Evolutionary conservation across 2,329 filamentous ascomycete genomes (phyloP).

Genomic region (Aspergillus flavus): DNA sequence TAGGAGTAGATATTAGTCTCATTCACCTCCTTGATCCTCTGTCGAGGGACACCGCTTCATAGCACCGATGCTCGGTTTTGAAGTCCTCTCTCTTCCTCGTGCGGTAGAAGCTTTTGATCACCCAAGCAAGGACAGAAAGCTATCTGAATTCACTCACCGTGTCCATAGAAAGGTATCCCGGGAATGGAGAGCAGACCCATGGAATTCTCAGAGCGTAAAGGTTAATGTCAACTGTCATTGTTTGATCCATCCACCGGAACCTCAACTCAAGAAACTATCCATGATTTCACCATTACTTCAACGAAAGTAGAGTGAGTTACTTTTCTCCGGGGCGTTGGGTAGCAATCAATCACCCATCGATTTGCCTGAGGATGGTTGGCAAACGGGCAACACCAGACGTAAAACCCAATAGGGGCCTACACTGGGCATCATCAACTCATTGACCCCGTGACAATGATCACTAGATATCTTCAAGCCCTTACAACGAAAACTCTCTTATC

Average conservation of each 20-base stretch:
- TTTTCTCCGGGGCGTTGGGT: neutral
- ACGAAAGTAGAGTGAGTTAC: neutral
- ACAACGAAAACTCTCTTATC: neutral
- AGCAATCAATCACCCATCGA: neutral
- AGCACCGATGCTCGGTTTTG: neutral
- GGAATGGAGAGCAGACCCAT: neutral
- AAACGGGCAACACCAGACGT: neutral
- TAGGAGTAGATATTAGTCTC: neutral
- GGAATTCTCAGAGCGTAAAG: neutral
- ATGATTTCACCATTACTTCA: constrained; percentile 5
- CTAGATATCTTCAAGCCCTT: neutral
- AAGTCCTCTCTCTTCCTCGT: neutral
- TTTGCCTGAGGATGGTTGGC: neutral
- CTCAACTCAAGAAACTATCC: neutral
- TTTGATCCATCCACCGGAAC: neutral
- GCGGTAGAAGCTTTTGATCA: neutral
- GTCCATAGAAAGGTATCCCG: neutral
- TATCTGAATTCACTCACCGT: neutral
- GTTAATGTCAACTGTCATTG: neutral
- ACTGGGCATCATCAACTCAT: neutral
- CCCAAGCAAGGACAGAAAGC: neutral
- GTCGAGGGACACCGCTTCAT: neutral
- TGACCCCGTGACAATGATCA: neutral
- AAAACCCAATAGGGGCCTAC: neutral
- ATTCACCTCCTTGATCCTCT: neutral